Base-by-base conservation (phyloP, 805 yeast species). In the Wickerhamomyces mucosus region DNA sequence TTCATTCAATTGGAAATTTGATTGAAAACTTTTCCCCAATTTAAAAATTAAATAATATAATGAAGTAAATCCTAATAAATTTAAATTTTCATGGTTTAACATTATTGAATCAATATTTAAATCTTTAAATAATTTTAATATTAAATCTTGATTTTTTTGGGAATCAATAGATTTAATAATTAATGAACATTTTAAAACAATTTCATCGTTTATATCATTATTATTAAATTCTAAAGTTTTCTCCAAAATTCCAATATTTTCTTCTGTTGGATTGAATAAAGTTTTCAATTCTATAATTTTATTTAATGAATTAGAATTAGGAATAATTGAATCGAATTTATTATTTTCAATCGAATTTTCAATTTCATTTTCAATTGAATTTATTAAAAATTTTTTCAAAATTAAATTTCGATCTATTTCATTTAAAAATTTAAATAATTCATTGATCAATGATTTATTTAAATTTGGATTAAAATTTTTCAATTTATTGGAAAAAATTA, bases 31-130 rank as follows among this genome's bases (percentile, higher is more conserved):
- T 12, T 42, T 37, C 11, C 42, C 43, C 41, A 50, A 37, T 15
- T 43, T 38, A 11, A 45, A 27, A 18, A 50, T 41, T 13, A 51
- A 40, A 15, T 39, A 37, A 34, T 46, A 51, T 18, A 54, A 34
- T 3, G 58, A 47, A 7, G 59, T 50, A 35, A 55, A 54, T 2
- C 59, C 58, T 18, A 55, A 30, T 7, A 54, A 26, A 6, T 35
- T 18, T 39, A 50, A 39, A 16, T 38, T 27, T 15, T 40, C 29
- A 13, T 23, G 13, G 16, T 23, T 23, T 14, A 37, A 25, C 14
- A 27, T 31, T 3, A 23, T 9, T 3, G 40, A 28, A 14, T 32
- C 30, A 5, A 46, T 21, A 24, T 49, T 43, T 18, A 50, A 25
- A 30, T 41, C 48, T 17, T 35, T 28, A 25, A 54, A 39, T 49